Conservation (phyloP, 2,329 filamentous ascomycete genomes). For the Phyllosticta citriasiana region DNA sequence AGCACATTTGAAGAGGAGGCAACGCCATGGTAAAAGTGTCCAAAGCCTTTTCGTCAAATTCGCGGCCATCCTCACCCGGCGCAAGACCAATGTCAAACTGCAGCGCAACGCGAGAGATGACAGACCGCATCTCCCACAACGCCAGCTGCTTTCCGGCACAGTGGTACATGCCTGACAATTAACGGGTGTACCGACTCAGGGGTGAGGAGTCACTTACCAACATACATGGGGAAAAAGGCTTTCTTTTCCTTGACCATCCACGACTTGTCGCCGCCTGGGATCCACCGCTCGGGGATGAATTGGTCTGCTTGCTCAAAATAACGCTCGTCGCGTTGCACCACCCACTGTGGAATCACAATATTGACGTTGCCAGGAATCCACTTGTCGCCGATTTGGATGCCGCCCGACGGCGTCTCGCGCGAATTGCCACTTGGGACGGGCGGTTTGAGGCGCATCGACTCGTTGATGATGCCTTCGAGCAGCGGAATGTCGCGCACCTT, state of each 20-base stretch:
- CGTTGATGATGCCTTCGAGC: slow-evolving; percentile 31
- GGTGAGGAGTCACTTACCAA: not conserved
- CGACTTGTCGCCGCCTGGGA: slow-evolving; percentile 21
- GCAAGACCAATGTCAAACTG: slow-evolving; percentile 46
- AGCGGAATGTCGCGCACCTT: slow-evolving; percentile 18
- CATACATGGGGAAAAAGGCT: slow-evolving; percentile 5
- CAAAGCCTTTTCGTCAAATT: slow-evolving; percentile 22
- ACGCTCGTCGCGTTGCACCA: slow-evolving; percentile 19
- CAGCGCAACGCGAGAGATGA: slow-evolving; percentile 51
- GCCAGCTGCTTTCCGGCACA: slow-evolving; percentile 64
- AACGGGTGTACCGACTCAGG: not conserved
- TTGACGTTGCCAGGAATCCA: slow-evolving; percentile 22
- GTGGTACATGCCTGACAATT: slow-evolving; percentile 49
- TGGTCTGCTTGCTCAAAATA: slow-evolving; percentile 12
- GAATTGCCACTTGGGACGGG: slow-evolving; percentile 29
- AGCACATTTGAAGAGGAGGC: not conserved
- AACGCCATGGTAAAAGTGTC: slow-evolving; percentile 21
- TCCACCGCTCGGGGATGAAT: slow-evolving; percentile 25
- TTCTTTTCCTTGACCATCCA: slow-evolving; percentile 18
- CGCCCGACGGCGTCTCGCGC: slow-evolving; percentile 28
- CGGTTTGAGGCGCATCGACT: slow-evolving; percentile 31
- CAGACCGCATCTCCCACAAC: slow-evolving; percentile 56
- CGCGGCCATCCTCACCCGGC: slow-evolving; percentile 24
- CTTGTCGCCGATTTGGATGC: slow-evolving; percentile 27
- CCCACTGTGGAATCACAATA: slow-evolving; percentile 23